Conservation (phyloP, 495 filamentous ascomycete genomes). For the Trichoderma reesei region DNA sequence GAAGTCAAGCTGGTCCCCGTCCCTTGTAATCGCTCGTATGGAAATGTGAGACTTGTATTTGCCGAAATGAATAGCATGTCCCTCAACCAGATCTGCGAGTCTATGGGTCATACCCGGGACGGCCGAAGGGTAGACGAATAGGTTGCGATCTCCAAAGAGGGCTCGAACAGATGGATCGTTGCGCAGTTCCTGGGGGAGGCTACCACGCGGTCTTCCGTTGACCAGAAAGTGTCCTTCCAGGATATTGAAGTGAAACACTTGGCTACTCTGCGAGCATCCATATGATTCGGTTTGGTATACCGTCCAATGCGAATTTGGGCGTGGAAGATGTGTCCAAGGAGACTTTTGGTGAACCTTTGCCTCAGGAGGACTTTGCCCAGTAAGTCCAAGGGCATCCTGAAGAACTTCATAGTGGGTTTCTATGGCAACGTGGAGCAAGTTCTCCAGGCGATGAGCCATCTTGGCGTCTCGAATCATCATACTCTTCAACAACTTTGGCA, state of each 20-base stretch:
- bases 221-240: neutral
- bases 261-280: neutral
- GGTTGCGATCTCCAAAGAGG: neutral
- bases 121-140: neutral
- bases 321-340: neutral
- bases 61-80: conserved; percentile 35
- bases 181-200: neutral
- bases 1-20: conserved; percentile 23
- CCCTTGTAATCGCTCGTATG: conserved; percentile 23
- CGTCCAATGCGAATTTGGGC: neutral
- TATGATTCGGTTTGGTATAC: neutral
- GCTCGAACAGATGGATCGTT: neutral
- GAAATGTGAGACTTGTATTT: conserved; percentile 25
- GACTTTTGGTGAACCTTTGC: neutral
- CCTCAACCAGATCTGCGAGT: neutral
- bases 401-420: neutral
- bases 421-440: neutral
- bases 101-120: neutral
- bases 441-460: neutral
- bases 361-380: neutral
- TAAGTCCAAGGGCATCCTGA: neutral
- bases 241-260: neutral
- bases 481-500: neutral
- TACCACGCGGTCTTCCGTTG: neutral
- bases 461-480: neutral